Percentiles rank a stretch among this genome's conserved stretches.
Evolutionary conservation across 768 basidiomycete species (phyloP).

Genomic region (Sutorius australiensis): DNA sequence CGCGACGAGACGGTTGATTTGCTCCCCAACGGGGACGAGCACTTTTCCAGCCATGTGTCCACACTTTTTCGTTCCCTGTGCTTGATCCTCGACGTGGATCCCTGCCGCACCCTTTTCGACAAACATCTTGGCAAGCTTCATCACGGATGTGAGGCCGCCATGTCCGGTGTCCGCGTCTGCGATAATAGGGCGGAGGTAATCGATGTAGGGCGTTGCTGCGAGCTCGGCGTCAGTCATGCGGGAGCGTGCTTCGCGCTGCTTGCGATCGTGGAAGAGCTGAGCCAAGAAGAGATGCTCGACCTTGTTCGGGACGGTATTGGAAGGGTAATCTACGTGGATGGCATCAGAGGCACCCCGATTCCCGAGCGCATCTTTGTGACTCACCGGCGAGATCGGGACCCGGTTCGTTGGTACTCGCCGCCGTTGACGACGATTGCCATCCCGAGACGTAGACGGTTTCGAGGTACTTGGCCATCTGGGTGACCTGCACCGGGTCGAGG

Average conservation of each 20-base stretch:
- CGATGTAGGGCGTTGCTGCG: conserved; percentile 64
- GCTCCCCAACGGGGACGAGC: conserved; percentile 94
- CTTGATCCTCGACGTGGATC: conserved; percentile 97
- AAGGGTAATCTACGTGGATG: conserved; percentile 75
- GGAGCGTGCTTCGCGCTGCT: conserved; percentile 82
- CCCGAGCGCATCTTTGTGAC: conserved; percentile 10
- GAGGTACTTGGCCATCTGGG: conserved; percentile 98
- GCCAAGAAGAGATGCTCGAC: conserved; percentile 98
- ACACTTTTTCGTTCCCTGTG: conserved; percentile 95
- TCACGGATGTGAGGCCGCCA: conserved; percentile 94
- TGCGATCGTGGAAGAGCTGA: conserved; percentile 98
- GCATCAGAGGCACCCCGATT: neutral
- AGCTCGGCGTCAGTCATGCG: conserved; percentile 68
- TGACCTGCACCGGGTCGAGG: conserved; percentile 95
- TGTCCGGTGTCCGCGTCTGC: conserved; percentile 99
- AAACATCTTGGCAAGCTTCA: conserved; percentile 99
- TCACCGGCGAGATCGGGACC: conserved; percentile 96
- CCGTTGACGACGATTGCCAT: conserved; percentile 92
- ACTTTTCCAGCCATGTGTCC: conserved; percentile 96
- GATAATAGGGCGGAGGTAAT: conserved; percentile 91
- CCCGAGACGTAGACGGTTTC: conserved; percentile 99
- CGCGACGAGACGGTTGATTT: conserved; percentile 96
- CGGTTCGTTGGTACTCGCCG: conserved; percentile 90
- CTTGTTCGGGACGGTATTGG: conserved; percentile 98
- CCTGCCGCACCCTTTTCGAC: conserved; percentile 98